phyloP scores from a whole-genome alignment of 2,329 filamentous ascomycete genomes.

The Colletotrichum tropicicola region DNA sequence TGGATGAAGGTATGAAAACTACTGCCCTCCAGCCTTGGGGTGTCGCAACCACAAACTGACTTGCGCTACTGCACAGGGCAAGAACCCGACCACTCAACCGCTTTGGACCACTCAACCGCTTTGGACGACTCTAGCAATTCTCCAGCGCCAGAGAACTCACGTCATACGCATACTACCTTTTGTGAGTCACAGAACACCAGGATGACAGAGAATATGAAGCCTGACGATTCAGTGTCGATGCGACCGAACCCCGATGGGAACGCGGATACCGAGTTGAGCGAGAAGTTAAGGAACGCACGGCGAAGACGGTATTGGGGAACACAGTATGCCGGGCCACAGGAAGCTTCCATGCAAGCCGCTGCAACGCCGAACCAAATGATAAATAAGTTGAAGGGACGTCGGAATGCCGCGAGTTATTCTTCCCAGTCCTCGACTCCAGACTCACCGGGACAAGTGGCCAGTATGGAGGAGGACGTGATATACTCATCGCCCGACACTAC shows the following conservation, averaged over 20 bases:
- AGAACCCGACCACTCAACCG: background rate
- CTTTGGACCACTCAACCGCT: background rate
- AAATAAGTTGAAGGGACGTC: too few relatives aligned
- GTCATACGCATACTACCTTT: conserved; percentile 7
- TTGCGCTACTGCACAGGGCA: background rate
- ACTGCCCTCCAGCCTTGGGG: too few relatives aligned
- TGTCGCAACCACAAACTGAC: background rate
- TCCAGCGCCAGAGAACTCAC: background rate
- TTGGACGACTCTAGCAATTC: too few relatives aligned
- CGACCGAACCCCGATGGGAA: conserved; percentile 9
- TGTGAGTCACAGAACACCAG: background rate
- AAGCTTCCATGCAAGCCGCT: background rate
- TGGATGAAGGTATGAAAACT: conserved; percentile 5
- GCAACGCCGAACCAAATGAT: too few relatives aligned
- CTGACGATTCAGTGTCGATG: conserved; percentile 23
- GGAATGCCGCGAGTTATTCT: too few relatives aligned
- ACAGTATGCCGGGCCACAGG: conserved; percentile 12
- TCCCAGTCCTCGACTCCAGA: too few relatives aligned
- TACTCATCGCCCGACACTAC: too few relatives aligned
- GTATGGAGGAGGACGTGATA: too few relatives aligned
- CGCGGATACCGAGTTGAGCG: conserved; percentile 23
- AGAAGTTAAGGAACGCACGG: conserved; percentile 6
- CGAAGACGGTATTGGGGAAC: background rate
- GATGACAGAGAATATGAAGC: too few relatives aligned
- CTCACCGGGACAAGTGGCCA: too few relatives aligned